Percentiles rank a stretch among this genome's conserved stretches.
Conservation (phyloP, 2,329 filamentous ascomycete genomes). For the Epichloe sibirici region DNA sequence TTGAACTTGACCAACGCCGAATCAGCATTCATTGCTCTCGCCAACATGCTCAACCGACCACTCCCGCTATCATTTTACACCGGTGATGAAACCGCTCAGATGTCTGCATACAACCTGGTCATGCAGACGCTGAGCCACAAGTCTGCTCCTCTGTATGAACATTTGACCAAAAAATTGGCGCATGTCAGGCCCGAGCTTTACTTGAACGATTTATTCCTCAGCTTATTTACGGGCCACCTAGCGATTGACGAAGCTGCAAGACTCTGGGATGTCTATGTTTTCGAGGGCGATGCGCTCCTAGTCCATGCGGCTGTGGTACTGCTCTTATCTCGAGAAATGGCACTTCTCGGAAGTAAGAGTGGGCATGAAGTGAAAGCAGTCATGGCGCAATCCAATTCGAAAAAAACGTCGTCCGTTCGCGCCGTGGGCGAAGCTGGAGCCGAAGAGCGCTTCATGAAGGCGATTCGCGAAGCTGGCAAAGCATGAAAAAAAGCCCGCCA, state of each 20-base stretch:
- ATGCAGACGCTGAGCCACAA: slow-evolving; percentile 55
- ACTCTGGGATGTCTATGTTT: slow-evolving; percentile 72
- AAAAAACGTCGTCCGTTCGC: slow-evolving; percentile 16
- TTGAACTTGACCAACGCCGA: slow-evolving; percentile 55
- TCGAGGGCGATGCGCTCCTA: slow-evolving; percentile 65
- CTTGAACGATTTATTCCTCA: slow-evolving; percentile 48
- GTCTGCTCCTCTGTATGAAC: slow-evolving; percentile 48
- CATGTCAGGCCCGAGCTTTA: slow-evolving; percentile 38
- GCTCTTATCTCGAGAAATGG: slow-evolving; percentile 41
- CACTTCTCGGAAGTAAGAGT: slow-evolving; percentile 34
- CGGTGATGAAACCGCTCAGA: slow-evolving; percentile 54
- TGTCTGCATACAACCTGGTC: slow-evolving; percentile 56
- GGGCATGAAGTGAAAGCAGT: slow-evolving; percentile 31
- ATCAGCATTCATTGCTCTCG: slow-evolving; percentile 57
- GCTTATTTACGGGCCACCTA: slow-evolving; percentile 50
- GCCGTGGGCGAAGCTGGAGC: slow-evolving; percentile 30
- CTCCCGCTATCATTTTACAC: slow-evolving; percentile 66
- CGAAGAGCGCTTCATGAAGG: slow-evolving; percentile 31
- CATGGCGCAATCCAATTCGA: slow-evolving; percentile 18
- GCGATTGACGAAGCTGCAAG: slow-evolving; percentile 58
- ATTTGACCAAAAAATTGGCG: slow-evolving; percentile 42
- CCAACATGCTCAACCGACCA: slow-evolving; percentile 66
- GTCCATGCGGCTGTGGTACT: slow-evolving; percentile 61
- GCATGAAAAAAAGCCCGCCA: slow-evolving; percentile 9
- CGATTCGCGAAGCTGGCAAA: slow-evolving; percentile 24